Evolutionary conservation across 495 filamentous ascomycete genomes (phyloP).

Genomic region (Penicillium odoratum): DNA sequence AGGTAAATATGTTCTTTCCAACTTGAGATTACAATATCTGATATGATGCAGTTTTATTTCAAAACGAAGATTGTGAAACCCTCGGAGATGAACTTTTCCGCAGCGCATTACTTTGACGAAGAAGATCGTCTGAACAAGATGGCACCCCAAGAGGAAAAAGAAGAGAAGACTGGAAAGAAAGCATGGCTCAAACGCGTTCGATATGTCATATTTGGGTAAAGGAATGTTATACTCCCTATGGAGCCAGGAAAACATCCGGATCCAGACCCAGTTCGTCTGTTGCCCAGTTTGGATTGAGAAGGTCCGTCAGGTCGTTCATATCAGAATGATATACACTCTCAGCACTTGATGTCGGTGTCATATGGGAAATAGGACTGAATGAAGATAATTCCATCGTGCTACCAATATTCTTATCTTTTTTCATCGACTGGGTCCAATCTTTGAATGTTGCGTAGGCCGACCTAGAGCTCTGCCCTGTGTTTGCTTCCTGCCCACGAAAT

Average conservation of each 20-base stretch:
- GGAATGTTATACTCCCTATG: background rate
- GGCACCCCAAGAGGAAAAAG: constrained; percentile 5
- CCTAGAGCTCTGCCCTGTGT: background rate
- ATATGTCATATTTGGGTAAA: constrained; percentile 23
- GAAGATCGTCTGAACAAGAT: constrained; percentile 22
- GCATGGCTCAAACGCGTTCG: constrained; percentile 20
- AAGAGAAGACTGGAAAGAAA: background rate
- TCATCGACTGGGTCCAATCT: constrained; percentile 25
- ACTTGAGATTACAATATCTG: background rate
- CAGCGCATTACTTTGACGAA: constrained; percentile 28
- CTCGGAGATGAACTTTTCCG: constrained; percentile 27
- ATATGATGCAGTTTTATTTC: constrained; percentile 16
- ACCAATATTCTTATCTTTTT: constrained; percentile 12
- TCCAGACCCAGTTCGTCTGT: constrained; percentile 11
- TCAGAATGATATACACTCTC: constrained; percentile 7
- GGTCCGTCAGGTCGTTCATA: constrained; percentile 10
- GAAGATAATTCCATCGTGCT: constrained; percentile 16
- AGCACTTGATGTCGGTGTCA: constrained; percentile 7
- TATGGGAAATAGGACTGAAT: constrained; percentile 18
- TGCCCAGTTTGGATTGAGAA: constrained; percentile 17
- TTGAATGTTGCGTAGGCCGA: constrained; percentile 26
- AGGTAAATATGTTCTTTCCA: constrained; percentile 10
- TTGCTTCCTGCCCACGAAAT: background rate
- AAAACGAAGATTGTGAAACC: constrained; percentile 28
- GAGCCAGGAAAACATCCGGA: constrained; percentile 8